Percentiles rank a stretch among this genome's conserved stretches.
These are phyloP conservation scores for Oenanthe sinensis DNA, from an alignment of 129 eudicot species.

Conservation along the genomic window DNA sequence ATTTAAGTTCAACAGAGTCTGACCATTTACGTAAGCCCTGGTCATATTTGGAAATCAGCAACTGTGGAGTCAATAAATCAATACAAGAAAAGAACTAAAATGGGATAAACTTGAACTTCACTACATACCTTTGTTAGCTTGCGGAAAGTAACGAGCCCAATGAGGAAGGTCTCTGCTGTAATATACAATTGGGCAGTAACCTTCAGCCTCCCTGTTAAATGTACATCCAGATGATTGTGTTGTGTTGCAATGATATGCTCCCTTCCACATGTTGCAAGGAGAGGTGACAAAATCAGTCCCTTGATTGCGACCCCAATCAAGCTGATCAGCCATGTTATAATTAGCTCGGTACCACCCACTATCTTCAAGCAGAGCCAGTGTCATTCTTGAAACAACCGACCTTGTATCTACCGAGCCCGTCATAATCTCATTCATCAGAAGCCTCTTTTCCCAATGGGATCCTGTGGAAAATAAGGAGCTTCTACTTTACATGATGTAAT, in stretches of 20 bases:
- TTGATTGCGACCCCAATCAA: constrained; percentile 93
- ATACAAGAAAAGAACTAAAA: background rate
- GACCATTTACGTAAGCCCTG: background rate
- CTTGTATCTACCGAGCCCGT: constrained; percentile 96
- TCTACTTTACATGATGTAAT: background rate
- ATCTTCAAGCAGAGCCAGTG: constrained; percentile 88
- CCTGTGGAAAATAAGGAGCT: constrained; percentile 34
- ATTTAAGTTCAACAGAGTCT: background rate
- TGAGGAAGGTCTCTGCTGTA: constrained; percentile 92
- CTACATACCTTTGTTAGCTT: constrained; percentile 71
- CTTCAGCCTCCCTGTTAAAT: constrained; percentile 96
- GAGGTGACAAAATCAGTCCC: constrained; percentile 83
- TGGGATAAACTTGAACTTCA: background rate
- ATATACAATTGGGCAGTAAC: constrained; percentile 87
- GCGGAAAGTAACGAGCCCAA: constrained; percentile 95
- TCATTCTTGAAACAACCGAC: constrained; percentile 95
- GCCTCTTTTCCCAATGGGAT: constrained; percentile 99
- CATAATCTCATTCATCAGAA: constrained; percentile 97
- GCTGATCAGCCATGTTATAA: constrained; percentile 86
- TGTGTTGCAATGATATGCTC: constrained; percentile 85
- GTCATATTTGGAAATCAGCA: background rate
- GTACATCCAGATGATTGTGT: constrained; percentile 95
- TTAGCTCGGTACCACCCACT: constrained; percentile 97
- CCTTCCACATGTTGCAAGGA: constrained; percentile 94
- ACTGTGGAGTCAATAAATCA: background rate